Evolutionary conservation across 768 basidiomycete genomes (phyloP).

Genomic region (Lactarius quietus): DNA sequence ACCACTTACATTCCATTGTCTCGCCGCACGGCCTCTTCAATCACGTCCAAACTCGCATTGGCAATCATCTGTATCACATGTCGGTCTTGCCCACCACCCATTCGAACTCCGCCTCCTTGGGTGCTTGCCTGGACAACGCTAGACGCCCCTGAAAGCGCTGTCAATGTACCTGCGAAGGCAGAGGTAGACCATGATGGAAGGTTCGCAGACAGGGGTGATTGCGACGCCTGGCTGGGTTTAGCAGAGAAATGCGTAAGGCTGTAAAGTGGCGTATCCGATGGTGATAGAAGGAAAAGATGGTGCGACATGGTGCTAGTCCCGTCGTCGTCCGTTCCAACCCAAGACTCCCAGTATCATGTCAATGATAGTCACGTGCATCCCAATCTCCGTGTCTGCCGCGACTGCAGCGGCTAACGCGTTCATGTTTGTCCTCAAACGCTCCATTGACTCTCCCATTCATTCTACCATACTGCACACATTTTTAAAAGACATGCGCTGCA

Average conservation of each 20-base stretch:
- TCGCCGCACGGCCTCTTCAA: conserved; percentile 89
- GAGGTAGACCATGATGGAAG: conserved; percentile 89
- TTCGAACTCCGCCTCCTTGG: conserved; percentile 57
- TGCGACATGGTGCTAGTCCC: conserved; percentile 59
- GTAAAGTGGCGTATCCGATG: conserved; percentile 84
- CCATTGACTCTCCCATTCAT: background rate
- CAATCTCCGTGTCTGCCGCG: background rate
- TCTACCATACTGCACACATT: background rate
- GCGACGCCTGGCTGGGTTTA: conserved; percentile 56
- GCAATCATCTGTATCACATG: conserved; percentile 99
- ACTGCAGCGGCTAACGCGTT: background rate
- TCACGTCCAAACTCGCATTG: conserved; percentile 90
- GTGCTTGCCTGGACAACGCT: conserved; percentile 62
- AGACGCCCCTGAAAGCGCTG: conserved; percentile 81
- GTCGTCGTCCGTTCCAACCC: background rate
- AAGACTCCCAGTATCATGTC: background rate
- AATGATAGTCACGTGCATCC: conserved; percentile 4
- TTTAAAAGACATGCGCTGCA: background rate
- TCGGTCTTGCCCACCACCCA: conserved; percentile 80
- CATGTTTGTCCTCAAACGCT: background rate
- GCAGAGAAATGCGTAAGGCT: conserved; percentile 78
- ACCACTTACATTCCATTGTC: conserved; percentile 72
- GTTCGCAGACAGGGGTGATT: conserved; percentile 75
- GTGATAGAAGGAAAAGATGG: conserved; percentile 81
- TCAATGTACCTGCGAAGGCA: conserved; percentile 85